A percentile compares a stretch with the other conserved stretches of the same genome.
Evolutionary conservation across 805 yeast genomes (phyloP).

Genomic region (Yamadazyma ubonensis): DNA sequence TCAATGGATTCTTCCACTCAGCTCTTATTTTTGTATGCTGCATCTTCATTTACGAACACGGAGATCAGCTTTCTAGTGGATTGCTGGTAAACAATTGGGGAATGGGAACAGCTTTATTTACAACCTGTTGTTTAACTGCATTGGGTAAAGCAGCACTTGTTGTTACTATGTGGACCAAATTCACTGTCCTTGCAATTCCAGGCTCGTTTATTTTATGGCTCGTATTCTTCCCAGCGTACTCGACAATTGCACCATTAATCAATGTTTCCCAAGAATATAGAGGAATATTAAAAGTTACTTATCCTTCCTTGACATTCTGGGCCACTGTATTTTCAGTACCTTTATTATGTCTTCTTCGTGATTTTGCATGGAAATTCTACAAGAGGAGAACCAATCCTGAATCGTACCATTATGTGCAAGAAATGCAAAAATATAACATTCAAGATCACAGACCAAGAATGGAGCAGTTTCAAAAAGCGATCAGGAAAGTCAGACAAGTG

Average conservation of each 20-base stretch:
- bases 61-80: conserved; percentile 67
- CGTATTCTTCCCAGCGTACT: conserved; percentile 81
- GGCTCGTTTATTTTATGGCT: conserved; percentile 89
- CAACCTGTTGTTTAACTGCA: conserved; percentile 84
- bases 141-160: conserved; percentile 93
- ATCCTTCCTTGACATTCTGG: conserved; percentile 83
- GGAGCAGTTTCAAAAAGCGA: conserved; percentile 96
- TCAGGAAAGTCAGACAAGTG: conserved; percentile 95
- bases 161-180: conserved; percentile 93
- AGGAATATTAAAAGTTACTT: conserved; percentile 75
- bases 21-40: conserved; percentile 77
- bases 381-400: conserved; percentile 91
- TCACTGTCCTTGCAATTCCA: conserved; percentile 87
- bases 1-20: conserved; percentile 93
- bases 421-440: conserved; percentile 90
- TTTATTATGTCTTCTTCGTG: conserved; percentile 75
- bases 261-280: conserved; percentile 80
- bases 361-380: conserved; percentile 90
- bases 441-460: conserved; percentile 94
- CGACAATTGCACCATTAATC: conserved; percentile 77
- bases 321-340: conserved; percentile 75
- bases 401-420: conserved; percentile 92
- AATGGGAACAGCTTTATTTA: conserved; percentile 89
- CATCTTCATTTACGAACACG: conserved; percentile 63
- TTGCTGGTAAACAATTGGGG: conserved; percentile 83